Evolutionary conservation across 306 rosid species (phyloP).

Genomic region (Fragaria iinumae): DNA sequence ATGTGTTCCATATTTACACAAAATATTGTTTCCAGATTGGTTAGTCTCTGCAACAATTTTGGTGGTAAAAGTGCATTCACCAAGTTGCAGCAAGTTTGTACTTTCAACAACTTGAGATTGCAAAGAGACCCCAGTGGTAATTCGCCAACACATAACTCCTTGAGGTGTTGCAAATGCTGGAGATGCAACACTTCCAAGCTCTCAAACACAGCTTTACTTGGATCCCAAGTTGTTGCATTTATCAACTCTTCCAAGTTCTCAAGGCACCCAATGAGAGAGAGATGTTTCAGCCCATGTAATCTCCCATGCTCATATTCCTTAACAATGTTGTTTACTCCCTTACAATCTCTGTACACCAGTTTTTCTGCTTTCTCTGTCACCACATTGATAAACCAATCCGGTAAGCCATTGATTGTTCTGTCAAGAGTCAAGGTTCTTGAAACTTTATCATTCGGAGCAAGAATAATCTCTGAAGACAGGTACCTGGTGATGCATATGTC

Average conservation of each 20-base stretch:
- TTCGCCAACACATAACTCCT: not conserved
- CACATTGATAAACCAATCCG: not conserved
- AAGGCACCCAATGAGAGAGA: not conserved
- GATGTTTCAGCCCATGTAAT: not conserved
- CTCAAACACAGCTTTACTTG: not conserved
- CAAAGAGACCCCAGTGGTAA: not conserved
- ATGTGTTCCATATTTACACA: slow-evolving; percentile 5
- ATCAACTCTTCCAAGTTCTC: not conserved
- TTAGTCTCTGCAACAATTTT: not conserved
- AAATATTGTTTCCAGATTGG: no score
- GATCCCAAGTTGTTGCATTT: not conserved
- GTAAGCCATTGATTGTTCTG: not conserved
- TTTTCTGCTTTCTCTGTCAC: slow-evolving; percentile 1
- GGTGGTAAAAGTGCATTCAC: slow-evolving; percentile 1
- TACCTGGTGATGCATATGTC: slow-evolving; percentile 5
- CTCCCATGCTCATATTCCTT: not conserved
- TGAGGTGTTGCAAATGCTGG: not conserved
- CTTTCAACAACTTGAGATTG: not conserved
- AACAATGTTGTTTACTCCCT: not conserved
- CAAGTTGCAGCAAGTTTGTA: not conserved
- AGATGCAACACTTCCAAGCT: not conserved
- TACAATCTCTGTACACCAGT: not conserved
- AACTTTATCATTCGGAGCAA: not conserved
- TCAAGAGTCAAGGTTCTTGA: not conserved
- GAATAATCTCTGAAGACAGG: not conserved